Evolutionary conservation across 2,329 filamentous ascomycete species (phyloP).

Genomic region (Fusarium albosuccineum): DNA sequence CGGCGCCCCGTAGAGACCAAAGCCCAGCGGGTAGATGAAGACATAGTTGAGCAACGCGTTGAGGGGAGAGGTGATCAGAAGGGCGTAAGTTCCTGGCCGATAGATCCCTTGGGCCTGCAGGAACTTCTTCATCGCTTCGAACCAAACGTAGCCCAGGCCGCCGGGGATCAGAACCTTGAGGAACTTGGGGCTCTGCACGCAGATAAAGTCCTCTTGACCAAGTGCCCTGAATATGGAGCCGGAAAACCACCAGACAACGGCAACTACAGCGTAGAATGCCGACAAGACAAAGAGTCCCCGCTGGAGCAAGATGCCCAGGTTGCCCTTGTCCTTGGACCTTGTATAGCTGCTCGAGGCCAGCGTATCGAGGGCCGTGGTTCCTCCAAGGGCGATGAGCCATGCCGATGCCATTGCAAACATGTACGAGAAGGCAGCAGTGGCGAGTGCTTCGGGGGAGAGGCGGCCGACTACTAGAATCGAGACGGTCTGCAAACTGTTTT

Average conservation of each 20-base stretch:
- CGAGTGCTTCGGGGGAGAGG: conserved; percentile 82
- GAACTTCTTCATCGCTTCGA: conserved; percentile 88
- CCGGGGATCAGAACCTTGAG: conserved; percentile 81
- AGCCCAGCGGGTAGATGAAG: conserved; percentile 77
- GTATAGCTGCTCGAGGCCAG: conserved; percentile 87
- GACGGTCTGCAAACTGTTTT: conserved; percentile 86
- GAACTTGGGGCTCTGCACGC: conserved; percentile 78
- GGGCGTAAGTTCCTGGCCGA: conserved; percentile 83
- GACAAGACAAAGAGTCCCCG: conserved; percentile 79
- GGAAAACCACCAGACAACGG: conserved; percentile 79
- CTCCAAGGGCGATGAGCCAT: conserved; percentile 88
- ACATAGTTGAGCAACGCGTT: conserved; percentile 85
- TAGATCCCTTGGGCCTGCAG: conserved; percentile 93
- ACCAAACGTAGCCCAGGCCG: conserved; percentile 88
- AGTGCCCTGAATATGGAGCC: conserved; percentile 80
- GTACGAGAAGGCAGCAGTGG: conserved; percentile 87
- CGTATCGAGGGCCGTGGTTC: conserved; percentile 88
- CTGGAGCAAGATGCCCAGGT: conserved; percentile 83
- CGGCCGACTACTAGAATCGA: conserved; percentile 87
- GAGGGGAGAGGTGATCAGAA: conserved; percentile 84
- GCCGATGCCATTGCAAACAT: conserved; percentile 95
- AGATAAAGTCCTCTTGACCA: conserved; percentile 84
- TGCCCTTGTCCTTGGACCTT: conserved; percentile 81
- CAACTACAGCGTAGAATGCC: conserved; percentile 79
- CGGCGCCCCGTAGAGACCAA: conserved; percentile 84